Conservation (phyloP, 305 asterid genomes). For the Ilex paraguariensis region DNA sequence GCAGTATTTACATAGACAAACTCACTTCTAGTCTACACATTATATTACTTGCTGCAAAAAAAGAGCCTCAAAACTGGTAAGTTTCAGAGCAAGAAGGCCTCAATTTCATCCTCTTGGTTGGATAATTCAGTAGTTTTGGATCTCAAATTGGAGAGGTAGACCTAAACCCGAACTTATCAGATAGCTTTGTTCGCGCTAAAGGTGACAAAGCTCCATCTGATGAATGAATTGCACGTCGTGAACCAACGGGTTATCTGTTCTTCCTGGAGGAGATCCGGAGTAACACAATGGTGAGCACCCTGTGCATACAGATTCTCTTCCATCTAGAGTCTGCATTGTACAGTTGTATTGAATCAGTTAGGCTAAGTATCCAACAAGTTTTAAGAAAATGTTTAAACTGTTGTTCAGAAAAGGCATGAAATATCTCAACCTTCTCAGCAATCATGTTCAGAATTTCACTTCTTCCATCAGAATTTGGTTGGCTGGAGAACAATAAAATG, state of each 20-base stretch:
- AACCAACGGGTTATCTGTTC: slow-evolving; percentile 52
- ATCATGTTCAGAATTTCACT: slow-evolving; percentile 31
- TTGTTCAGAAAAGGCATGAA: not conserved
- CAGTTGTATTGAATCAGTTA: not conserved
- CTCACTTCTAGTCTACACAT: not conserved
- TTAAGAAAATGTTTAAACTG: too few relatives aligned
- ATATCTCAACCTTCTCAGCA: slow-evolving; percentile 22
- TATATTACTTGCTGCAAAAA: not conserved
- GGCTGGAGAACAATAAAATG: slow-evolving; percentile 2
- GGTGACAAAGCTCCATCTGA: slow-evolving; percentile 17
- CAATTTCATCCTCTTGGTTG: not conserved
- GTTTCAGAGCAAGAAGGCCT: not conserved
- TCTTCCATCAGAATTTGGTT: slow-evolving; percentile 24
- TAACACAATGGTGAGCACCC: slow-evolving; percentile 21
- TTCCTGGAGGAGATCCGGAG: slow-evolving; percentile 42
- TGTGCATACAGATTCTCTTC: slow-evolving; percentile 19
- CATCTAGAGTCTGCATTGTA: slow-evolving; percentile 29
- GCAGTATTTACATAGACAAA: not conserved
- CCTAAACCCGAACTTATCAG: slow-evolving; percentile 23
- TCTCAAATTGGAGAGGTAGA: slow-evolving; percentile 28
- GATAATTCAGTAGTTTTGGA: not conserved
- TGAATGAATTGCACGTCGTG: slow-evolving; percentile 42
- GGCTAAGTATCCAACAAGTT: too few relatives aligned
- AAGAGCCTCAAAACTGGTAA: not conserved
- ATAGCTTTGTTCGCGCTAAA: slow-evolving; percentile 13